A percentile compares a stretch with the other conserved stretches of the same genome.
Evolutionary conservation across 2,329 filamentous ascomycete genomes (phyloP).

Genomic region (Colletotrichum kahawae): DNA sequence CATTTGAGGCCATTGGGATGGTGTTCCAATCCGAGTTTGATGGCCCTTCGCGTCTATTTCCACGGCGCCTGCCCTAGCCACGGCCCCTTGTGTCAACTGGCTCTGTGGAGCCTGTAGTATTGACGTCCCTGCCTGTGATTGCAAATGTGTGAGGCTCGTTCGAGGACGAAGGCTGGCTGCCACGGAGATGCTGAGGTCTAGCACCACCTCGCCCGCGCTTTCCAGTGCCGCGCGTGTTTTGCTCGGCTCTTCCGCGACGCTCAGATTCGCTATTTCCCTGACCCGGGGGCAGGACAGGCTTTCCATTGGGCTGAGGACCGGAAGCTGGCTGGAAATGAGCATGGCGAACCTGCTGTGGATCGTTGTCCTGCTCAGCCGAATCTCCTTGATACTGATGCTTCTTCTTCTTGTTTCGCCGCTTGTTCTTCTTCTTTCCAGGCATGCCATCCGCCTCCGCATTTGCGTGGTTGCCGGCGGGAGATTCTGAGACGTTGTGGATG

Average conservation of each 20-base stretch:
- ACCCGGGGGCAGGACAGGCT: background rate
- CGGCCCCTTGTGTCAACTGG: background rate
- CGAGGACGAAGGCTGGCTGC: background rate
- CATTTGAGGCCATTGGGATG: background rate
- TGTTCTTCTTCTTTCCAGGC: background rate
- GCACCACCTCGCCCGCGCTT: background rate
- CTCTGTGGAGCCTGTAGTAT: background rate
- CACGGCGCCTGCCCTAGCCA: background rate
- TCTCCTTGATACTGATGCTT: background rate
- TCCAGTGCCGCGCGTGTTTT: background rate
- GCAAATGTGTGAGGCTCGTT: background rate
- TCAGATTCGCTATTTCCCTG: background rate
- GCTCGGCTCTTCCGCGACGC: background rate
- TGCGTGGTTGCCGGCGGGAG: background rate
- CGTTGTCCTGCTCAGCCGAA: background rate
- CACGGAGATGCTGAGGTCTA: background rate
- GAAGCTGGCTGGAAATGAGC: background rate
- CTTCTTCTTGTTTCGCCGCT: background rate
- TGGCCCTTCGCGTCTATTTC: background rate
- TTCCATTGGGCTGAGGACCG: background rate
- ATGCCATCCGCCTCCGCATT: background rate
- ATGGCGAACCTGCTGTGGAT: background rate
- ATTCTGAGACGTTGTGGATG: background rate
- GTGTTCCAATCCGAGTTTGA: background rate
- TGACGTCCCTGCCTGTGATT: background rate